Base-by-base conservation (phyloP, 441 rosid genomes). In the Gossypium aridum region DNA sequence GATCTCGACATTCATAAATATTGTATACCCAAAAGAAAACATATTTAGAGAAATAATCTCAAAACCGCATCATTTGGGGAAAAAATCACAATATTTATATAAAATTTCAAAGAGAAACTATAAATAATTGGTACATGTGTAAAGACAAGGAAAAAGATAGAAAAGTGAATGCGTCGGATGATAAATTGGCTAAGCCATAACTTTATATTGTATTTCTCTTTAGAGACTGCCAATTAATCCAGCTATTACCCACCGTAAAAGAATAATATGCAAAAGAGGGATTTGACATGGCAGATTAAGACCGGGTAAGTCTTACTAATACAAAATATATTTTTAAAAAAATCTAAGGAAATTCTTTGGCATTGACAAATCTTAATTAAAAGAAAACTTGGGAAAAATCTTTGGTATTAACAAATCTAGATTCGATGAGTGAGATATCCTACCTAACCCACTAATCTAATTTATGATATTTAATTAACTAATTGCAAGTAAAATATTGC, bases 401-500 rank as follows among this genome's bases (percentile, higher is more conserved):
- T 74, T 67, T 14, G 1, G 37, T 2, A 1, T 57, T 56, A 78
- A 68, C 83, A 28, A 77, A 71, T 65, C 78, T 20, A 45, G 81
- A 82, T 78, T 70, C 71, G 73, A 31, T 55, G 25, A 20, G 25
- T 13, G 56, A 19, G 19, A 57, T 12, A 67, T 75, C 74, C 0
- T 70, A 84, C 84, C 87, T 75, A 84, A 81, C 83, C 16, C 78
- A 75, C 77, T 75, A 51, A 63, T 19, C 43, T 43, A 17, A 39
- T 43, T 37, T 43, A 34, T 19, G 17, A 43, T 25, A 39, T 22
- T 59, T 59, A n/a, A 54, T 53, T 16, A 70, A 8, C 45, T 17
- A 54, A 53, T 5, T 60, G 19, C 43, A 34, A 53, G 47, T 60
- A 62, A 74, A 70, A 49, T 74, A 79, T 73, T 68, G 22, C 43